These are phyloP conservation scores for Stephania cephalantha DNA, from an alignment of 164 flowering plant species.

Conservation along the genomic window DNA sequence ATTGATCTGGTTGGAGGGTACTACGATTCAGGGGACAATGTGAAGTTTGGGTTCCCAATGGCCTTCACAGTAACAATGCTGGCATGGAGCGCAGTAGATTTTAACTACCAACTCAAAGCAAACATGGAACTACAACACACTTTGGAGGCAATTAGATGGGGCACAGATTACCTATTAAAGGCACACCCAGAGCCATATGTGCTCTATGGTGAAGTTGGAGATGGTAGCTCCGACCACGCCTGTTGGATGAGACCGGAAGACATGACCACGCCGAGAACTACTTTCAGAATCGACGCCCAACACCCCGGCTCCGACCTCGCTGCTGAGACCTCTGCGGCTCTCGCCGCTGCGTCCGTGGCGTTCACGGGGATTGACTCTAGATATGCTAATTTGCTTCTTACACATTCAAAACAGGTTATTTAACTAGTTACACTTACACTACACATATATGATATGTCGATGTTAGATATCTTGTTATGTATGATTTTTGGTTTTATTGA, in stretches of 20 bases:
- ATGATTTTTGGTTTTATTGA: no score
- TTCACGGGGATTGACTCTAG: slow-evolving; percentile 28
- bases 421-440: background rate
- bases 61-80: slow-evolving; percentile 51
- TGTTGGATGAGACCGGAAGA: slow-evolving; percentile 82
- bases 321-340: slow-evolving; percentile 72
- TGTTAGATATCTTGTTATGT: no score
- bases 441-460: no score
- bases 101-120: slow-evolving; percentile 3
- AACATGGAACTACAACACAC: slow-evolving; percentile 27
- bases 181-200: slow-evolving; percentile 39
- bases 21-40: slow-evolving; percentile 57
- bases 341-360: slow-evolving; percentile 64
- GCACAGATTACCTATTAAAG: slow-evolving; percentile 47
- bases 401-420: slow-evolving; percentile 52
- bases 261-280: slow-evolving; percentile 57
- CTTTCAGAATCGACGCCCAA: slow-evolving; percentile 33
- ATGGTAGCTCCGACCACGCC: slow-evolving; percentile 54
- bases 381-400: slow-evolving; percentile 33
- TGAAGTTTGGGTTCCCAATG: slow-evolving; percentile 54
- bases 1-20: slow-evolving; percentile 49
- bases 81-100: slow-evolving; percentile 44
- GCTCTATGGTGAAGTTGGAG: slow-evolving; percentile 60
- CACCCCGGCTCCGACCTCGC: slow-evolving; percentile 72
- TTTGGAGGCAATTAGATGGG: slow-evolving; percentile 44